Base-by-base conservation (phyloP, 257 asterid genomes). In the Gentiana straminea region DNA sequence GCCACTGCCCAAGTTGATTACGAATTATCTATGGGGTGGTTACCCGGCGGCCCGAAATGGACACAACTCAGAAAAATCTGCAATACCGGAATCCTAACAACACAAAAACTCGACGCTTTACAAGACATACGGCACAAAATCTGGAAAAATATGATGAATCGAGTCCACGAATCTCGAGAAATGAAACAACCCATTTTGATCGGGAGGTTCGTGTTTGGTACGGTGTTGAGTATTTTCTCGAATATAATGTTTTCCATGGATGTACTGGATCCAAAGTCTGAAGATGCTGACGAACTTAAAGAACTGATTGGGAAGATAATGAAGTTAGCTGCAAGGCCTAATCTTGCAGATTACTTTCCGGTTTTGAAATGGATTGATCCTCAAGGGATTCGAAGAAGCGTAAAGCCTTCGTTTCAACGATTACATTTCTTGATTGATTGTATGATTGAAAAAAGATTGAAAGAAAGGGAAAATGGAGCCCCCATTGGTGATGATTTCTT, bases 281-380 rank as follows among this genome's bases (percentile, higher is more conserved):
- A 72, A 13, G 72, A 47, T 4, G 50, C 55, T 54, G 36, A 55
- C 24, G 73, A 72, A 52, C 43, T 72, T 37, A 59, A 55, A 34
- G 68, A 58, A 45, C 11, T 66, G 38, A 61, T 70, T 0, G 45
- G 52, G 33, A 72, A 33, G 11, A 59, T 76, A 41, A 65, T 76
- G 77, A 65, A 68, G 59, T 51, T 65, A 0, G 71, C 66, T 5
- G 81, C 69, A 37, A 72, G 32, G 61, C 78, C 81, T 1, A 76
- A 76, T 15, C 3, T 62, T 12, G 66, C 71, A 0, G 78, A 76
- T 36, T 68, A 49, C 36, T 63, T 68, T 32, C 75, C 77, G 0
- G 44, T 76, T 48, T 33, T 76, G 48, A 71, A 60, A 62, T 59
- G 62, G 1, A 60, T 71, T 59, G 81, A 71, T 68, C 70, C 67